Evolutionary conservation across 176 grass and related monocot species (phyloP).

Genomic region (Oryza longistaminata): DNA sequence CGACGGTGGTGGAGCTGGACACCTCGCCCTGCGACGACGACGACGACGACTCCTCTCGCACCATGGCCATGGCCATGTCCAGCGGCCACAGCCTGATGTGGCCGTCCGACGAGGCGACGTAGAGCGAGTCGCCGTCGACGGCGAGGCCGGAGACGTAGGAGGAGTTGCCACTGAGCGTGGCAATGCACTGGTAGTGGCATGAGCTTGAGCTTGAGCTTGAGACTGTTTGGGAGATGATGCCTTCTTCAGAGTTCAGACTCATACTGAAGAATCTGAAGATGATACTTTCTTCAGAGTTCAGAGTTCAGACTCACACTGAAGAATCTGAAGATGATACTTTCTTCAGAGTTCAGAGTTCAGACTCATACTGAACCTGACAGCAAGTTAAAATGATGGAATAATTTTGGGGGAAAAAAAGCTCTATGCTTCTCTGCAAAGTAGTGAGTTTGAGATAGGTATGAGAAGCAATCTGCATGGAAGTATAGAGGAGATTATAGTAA

Average conservation of each 20-base stretch:
- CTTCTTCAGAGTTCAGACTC: neutral
- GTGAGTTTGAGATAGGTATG: slow-evolving; percentile 11
- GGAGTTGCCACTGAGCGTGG: slow-evolving; percentile 56
- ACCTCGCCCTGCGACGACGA: neutral
- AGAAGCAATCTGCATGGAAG: slow-evolving; percentile 26
- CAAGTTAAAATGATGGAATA: slow-evolving; percentile 20
- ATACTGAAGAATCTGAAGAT: neutral
- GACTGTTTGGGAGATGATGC: slow-evolving; percentile 7
- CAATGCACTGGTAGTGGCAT: slow-evolving; percentile 35
- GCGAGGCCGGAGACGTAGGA: slow-evolving; percentile 70
- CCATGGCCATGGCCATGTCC: neutral
- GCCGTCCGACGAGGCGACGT: slow-evolving; percentile 54
- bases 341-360: neutral
- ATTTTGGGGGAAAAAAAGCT: neutral
- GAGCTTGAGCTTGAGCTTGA: slow-evolving; percentile 2
- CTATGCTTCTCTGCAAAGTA: neutral
- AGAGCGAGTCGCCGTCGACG: slow-evolving; percentile 34
- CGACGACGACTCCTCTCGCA: neutral
- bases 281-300: neutral
- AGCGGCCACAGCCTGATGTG: slow-evolving; percentile 51
- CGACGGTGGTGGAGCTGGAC: slow-evolving; percentile 21
- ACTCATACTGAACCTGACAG: neutral
- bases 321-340: neutral
- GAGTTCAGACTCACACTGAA: neutral
- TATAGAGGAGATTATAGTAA: slow-evolving; percentile 21